Evolutionary conservation across 306 rosid species (phyloP), one percentile per base, ranked within the genome.

Genomic region (Vigna unguiculata): DNA sequence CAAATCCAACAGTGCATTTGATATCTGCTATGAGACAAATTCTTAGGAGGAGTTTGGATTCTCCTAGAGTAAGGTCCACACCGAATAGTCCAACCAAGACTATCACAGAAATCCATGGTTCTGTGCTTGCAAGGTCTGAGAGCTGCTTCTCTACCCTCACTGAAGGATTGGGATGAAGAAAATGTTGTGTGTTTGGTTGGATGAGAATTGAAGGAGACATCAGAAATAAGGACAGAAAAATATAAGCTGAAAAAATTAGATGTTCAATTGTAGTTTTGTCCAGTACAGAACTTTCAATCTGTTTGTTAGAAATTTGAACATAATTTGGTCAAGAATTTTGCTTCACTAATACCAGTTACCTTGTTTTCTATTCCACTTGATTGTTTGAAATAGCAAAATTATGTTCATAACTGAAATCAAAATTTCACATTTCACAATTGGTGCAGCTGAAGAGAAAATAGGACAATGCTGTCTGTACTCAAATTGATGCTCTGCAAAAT

Each of bases 11-110:
- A 4, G 77, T 83, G 30, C 95, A 86, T 84, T 85, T 94, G 85
- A 92, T 94, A 13, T 83, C 91, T 10, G 97, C 98, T 21, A 82
- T 94, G 96, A 92, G 91, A 70, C 97, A 92, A 67, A 89, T 94
- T 87, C 93, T 94, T 51, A 83, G 92, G 46, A 81, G 88, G 61
- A 92, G 89, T 83, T 83, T 94, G 84, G 96, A 91, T 65, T 91
- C 97, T 32, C 92, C 98, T 1, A 88, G 91, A 64, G 87, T 87
- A 54, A 83, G 91, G 78, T 90, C 96, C 10, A 82, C 88, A 6
- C 88, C 93, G 20, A 69, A 43, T 75, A 88, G 96, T 76, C 96
- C 97, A 7, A 68, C 79, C 22, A 89, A 72, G 59, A 82, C 51
- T 34, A 79, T 45, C 59, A n/a, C 38, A 53, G 83, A 82, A 71